Conservation (phyloP, 139 green algal genomes). For the Auxenochlorella protothecoides region DNA sequence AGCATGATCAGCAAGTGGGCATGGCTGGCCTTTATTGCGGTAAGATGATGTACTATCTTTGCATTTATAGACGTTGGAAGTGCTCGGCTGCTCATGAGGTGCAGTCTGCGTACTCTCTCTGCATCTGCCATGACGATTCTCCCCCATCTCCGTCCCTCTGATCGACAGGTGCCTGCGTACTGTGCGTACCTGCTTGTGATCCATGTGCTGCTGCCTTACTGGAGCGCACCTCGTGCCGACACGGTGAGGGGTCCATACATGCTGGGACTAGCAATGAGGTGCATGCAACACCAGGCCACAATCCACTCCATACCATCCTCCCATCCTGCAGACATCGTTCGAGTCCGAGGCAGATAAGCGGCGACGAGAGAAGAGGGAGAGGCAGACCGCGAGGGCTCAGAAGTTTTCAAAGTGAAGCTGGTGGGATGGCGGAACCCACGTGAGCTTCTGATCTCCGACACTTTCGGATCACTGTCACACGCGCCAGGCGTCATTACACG, state of each 20-base stretch:
- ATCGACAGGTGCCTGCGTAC: constrained; percentile 24
- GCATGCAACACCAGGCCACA: background rate
- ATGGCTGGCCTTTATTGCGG: constrained; percentile 30
- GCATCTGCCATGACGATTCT: too few relatives aligned
- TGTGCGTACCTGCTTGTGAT: constrained; percentile 8
- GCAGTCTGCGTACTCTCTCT: too few relatives aligned
- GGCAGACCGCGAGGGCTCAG: constrained; percentile 15
- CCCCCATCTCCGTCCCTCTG: too few relatives aligned
- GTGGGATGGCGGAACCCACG: background rate
- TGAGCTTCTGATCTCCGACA: too few relatives aligned
- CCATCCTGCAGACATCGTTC: background rate
- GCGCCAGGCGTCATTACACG: too few relatives aligned
- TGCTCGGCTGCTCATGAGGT: background rate
- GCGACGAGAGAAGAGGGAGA: constrained; percentile 39
- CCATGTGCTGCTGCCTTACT: constrained; percentile 27
- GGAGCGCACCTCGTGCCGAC: background rate
- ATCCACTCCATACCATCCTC: constrained; percentile 1
- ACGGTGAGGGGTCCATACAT: too few relatives aligned
- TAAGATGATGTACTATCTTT: constrained; percentile 13
- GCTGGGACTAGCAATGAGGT: too few relatives aligned
- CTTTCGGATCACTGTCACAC: too few relatives aligned
- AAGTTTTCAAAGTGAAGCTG: constrained; percentile 15
- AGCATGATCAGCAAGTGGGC: constrained; percentile 37
- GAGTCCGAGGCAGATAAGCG: constrained; percentile 21
- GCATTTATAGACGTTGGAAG: background rate